phyloP scores from a whole-genome alignment of 1,284 basidiomycete species.

The Microbotryomycetes sp. region DNA sequence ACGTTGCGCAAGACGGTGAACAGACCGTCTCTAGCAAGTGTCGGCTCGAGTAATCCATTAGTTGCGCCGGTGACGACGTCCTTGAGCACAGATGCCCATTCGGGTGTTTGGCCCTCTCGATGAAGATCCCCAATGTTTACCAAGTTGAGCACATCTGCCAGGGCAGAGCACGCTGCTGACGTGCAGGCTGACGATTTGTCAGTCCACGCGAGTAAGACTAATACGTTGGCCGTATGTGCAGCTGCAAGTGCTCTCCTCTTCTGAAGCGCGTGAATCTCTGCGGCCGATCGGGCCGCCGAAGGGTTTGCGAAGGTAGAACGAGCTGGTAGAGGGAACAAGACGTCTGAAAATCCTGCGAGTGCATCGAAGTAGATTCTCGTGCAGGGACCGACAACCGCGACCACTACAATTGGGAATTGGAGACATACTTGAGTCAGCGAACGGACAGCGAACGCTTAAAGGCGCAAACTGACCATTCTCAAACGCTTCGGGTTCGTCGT shows the following conservation, averaged over 20 bases:
- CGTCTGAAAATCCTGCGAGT: conserved; percentile 10
- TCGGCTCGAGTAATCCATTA: neutral
- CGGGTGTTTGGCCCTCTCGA: conserved; percentile 8
- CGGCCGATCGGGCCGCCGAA: conserved; percentile 26
- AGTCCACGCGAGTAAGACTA: conserved; percentile 11
- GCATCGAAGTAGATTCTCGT: conserved; percentile 18
- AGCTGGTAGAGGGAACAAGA: conserved; percentile 29
- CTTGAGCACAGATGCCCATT: conserved; percentile 15
- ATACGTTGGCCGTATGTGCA: conserved; percentile 8
- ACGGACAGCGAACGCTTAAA: neutral
- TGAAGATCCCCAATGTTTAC: conserved; percentile 23
- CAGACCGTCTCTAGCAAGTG: neutral
- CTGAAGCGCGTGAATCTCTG: conserved; percentile 25
- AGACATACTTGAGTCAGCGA: neutral
- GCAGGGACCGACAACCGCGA: conserved; percentile 9
- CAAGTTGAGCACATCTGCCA: conserved; percentile 12
- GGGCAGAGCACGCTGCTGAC: neutral
- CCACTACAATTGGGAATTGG: no score
- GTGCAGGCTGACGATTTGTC: neutral
- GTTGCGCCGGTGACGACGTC: conserved; percentile 7
- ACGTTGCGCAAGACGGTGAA: conserved; percentile 4
- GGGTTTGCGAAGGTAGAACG: conserved; percentile 26
- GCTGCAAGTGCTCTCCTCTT: conserved; percentile 26
- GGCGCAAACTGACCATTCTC: neutral
- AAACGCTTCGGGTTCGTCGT: neutral